Base-by-base conservation (phyloP, 1,284 basidiomycete species). In the Apiotrichum siamense region DNA sequence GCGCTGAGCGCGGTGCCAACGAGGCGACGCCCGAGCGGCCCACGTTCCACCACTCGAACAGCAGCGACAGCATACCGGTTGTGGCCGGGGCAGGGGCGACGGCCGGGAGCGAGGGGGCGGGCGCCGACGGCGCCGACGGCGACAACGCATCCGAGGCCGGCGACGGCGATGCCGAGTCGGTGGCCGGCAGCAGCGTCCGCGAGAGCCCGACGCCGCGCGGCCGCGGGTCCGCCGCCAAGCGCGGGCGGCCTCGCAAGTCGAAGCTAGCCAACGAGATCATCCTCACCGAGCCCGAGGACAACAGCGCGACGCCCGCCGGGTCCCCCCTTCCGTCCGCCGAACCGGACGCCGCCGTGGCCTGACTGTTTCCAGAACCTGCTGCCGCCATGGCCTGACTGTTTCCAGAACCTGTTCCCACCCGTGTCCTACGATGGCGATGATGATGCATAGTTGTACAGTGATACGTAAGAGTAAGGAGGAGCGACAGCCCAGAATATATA, bases 221-320 rank as follows among this genome's bases (percentile, higher is more conserved):
- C 13, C 47, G 48, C 17, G 24, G 29, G 32, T 12, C 38, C 25
- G 24, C 47, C 40, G 51, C 38, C 17, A 49, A 53, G 43, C 47
- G 40, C 25, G 39, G 45, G 31, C 57, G 59, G 45, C 66, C 66
- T 17, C 60, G 64, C 42, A 71, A 70, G 49, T 64, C 61, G 20
- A 69, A 69, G 50, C 58, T 72, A 45, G 69, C 64, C 11, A 65
- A 72, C 43, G 70, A 72, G 61, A 67, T 72, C 25, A 57, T 63
- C 11, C 60, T 59, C 20, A 49, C 42, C 35, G 61, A 54, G 23
- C 31, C 42, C 9, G 53, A 55, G 7, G 43, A 49, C 18, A n/a
- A 37, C 15, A 17, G 9, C 9, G n/a, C 35, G 33, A 7, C 33
- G 29, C 20, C 36, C 15, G 35, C n/a, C n/a, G n/a, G n/a, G n/a